Evolutionary conservation across 192 early-diverging fungal species (phyloP), one percentile per base, ranked within the genome.

Genomic region (Globomyces pollinis-pini): DNA sequence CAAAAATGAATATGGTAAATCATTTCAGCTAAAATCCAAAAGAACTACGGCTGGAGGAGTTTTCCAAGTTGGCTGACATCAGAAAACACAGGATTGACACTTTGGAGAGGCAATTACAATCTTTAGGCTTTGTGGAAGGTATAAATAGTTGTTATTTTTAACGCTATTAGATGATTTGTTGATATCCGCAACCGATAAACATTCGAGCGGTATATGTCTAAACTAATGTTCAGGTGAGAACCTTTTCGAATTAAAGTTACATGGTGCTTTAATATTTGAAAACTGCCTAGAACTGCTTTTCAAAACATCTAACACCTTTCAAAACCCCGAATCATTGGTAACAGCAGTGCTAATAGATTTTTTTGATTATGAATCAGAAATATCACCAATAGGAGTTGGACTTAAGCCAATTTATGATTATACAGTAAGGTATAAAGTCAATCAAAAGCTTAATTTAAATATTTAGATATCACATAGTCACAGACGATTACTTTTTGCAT

Each of bases 11-110:
- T 83, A 83, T 61, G 80, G 79, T 80, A 52, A 18, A 31, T 28
- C 49, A 11, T 30, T 18, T 38, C 34, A n/a, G n/a, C n/a, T n/a
- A n/a, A n/a, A n/a, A n/a, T 61, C n/a, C 3, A 43, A 16, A 56
- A 81, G 79, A 83, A 51, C 39, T 82, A n/a, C 29, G 72, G n/a
- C 62, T 83, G 20, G 78, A 79, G 31, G 76, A 83, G 51, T 61
- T 73, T 58, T 62, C 71, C 0, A 38, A 79, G 24, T 62, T 81
- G 43, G 57, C 76, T 4, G 78, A 82, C 33, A 38, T 77, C 11
- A 53, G 78, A 26, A 52, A 53, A 11, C 72, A 78, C 57, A 81
- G 73, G 57, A 78, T 83, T 20, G 63, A 78, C 0, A 34, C 23
- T 29, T 58, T 83, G 13, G 80, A 83, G 59, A 63, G 59, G 11